Evolutionary conservation across 208 protist species (phyloP), one percentile per base, ranked within the genome.

Genomic region (Balamuthia mandrillaris): DNA sequence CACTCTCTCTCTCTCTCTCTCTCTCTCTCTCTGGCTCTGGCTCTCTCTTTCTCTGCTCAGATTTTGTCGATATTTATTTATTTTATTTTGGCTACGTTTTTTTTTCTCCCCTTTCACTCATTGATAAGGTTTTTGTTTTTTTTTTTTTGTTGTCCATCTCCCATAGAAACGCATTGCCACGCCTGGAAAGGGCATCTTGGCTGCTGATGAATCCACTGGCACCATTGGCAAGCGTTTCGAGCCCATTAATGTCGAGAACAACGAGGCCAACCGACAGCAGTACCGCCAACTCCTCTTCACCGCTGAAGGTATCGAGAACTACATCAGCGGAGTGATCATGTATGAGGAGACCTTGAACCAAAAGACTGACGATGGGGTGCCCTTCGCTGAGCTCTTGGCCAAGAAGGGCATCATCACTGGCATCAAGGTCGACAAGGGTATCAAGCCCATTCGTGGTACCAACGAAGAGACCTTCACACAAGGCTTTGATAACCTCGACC

Each of bases 341-440:
- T 97, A 95, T 89, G 96, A 99, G 58, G 97, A 99, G 90, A 98
- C 96, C 5, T 91, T 98, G n/a, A 90, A 87, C 84, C 96, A 98
- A 91, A 96, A 95, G 82, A 88, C 93, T 52, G 86, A 75, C 65
- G 93, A 92, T 61, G 97, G 97, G 35, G 86, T 85, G 58, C 88
- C 87, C 54, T 98, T 99, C 88, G 54, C 90, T 33, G 91, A 97
- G 65, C 75, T 95, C 7, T 92, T 98, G 21, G 88, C 88, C 33
- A 82, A 89, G 47, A 86, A 92, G 35, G 95, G 95, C 39, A 93
- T 99, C 66, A 81, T 98, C 37, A 86, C 94, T 52, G 97, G 97
- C 56, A 98, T 98, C 87, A 99, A 99, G 89, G 93, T 97, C 18
- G 96, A 99, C 90, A 94, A 93, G 82, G 88, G 93, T 35, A 65